These are phyloP conservation scores for Neophaeococcomyces mojaviensis DNA, from an alignment of 2,329 filamentous ascomycete species.

Conservation along the genomic window DNA sequence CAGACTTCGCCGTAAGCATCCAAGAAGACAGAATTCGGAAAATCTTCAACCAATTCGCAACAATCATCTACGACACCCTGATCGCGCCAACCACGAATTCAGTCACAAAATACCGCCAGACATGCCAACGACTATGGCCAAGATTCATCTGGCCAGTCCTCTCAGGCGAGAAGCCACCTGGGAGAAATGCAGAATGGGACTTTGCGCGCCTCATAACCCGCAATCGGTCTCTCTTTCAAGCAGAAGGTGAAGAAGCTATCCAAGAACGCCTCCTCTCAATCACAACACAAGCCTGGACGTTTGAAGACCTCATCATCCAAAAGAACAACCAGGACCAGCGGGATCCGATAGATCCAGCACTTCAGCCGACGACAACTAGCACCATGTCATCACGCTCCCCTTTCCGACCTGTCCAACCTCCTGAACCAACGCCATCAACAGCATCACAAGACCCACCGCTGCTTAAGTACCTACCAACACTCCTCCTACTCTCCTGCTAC, in stretches of 20 bases:
- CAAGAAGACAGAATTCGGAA: conserved; percentile 20
- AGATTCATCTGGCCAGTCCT: conserved; percentile 73
- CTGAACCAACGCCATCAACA: conserved; percentile 21
- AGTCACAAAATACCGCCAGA: conserved; percentile 61
- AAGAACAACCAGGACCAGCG: conserved; percentile 19
- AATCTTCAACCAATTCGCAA: conserved; percentile 61
- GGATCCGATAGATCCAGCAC: conserved; percentile 17
- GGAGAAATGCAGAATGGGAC: conserved; percentile 50
- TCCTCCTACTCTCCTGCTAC: conserved; percentile 41
- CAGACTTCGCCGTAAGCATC: conserved; percentile 11
- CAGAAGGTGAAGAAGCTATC: conserved; percentile 38
- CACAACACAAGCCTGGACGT: conserved; percentile 17
- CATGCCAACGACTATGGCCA: conserved; percentile 72
- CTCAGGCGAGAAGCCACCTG: conserved; percentile 50
- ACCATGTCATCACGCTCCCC: conserved; percentile 3
- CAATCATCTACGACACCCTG: conserved; percentile 79
- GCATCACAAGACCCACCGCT: conserved; percentile 17
- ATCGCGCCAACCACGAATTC: conserved; percentile 67
- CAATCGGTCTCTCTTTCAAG: conserved; percentile 39
- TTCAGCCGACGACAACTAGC: not conserved
- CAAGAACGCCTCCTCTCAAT: conserved; percentile 28
- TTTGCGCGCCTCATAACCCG: conserved; percentile 72
- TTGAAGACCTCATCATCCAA: conserved; percentile 14
- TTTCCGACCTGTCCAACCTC: conserved; percentile 20
- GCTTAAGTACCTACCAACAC: conserved; percentile 40